phyloP scores from a whole-genome alignment of 108 stramenopile species.

The Conticribra weissflogii region DNA sequence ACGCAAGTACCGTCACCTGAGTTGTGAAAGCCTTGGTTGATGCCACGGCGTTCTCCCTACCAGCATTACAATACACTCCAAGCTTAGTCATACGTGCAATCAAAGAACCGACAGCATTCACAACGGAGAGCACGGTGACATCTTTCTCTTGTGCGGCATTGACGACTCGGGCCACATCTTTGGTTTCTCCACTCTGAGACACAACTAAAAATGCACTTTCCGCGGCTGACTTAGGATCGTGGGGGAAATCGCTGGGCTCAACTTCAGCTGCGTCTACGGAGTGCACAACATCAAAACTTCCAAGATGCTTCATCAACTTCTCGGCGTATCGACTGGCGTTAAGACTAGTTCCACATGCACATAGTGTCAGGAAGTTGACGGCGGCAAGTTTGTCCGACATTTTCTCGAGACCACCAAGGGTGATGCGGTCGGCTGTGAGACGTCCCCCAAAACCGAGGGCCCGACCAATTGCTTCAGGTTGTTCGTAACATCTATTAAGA shows the following conservation, averaged over 20 bases:
- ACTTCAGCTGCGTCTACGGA: slow-evolving; percentile 94
- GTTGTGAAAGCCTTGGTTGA: slow-evolving; percentile 99
- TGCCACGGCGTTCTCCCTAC: slow-evolving; percentile 99
- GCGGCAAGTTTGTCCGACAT: slow-evolving; percentile 66
- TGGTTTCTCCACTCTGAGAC: slow-evolving; percentile 98
- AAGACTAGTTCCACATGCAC: slow-evolving; percentile 96
- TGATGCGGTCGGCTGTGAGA: slow-evolving; percentile 66
- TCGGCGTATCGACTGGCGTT: slow-evolving; percentile 95
- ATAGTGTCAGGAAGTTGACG: slow-evolving; percentile 86
- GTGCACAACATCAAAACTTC: slow-evolving; percentile 87
- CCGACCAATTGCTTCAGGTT: slow-evolving; percentile 76
- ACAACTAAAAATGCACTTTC: slow-evolving; percentile 92
- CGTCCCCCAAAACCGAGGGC: slow-evolving; percentile 92
- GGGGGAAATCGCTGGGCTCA: slow-evolving; percentile 84
- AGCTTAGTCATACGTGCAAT: slow-evolving; percentile 97
- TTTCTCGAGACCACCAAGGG: slow-evolving; percentile 89
- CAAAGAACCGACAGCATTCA: slow-evolving; percentile 97
- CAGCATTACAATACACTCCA: slow-evolving; percentile 99
- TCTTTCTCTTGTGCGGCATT: slow-evolving; percentile 82
- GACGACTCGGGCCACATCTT: slow-evolving; percentile 95
- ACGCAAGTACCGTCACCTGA: slow-evolving; percentile 97
- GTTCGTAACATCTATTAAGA: slow-evolving; percentile 48
- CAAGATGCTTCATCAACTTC: slow-evolving; percentile 96
- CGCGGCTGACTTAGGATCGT: slow-evolving; percentile 38
- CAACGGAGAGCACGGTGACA: slow-evolving; percentile 90